Base-by-base conservation (phyloP, 768 basidiomycete genomes). In the Auricularia sp. region DNA sequence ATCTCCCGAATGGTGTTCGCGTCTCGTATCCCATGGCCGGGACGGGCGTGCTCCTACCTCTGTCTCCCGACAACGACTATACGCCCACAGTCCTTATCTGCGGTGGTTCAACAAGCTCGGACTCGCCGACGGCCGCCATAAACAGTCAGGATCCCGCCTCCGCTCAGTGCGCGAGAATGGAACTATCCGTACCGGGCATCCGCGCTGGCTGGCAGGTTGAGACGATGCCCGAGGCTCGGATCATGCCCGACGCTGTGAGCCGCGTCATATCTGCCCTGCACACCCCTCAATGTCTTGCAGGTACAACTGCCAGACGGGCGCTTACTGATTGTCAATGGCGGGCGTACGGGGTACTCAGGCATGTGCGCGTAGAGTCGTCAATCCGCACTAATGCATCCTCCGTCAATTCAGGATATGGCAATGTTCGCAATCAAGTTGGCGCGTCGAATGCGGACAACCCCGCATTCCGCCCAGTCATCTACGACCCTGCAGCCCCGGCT, bases 401-500 rank as follows among this genome's bases (percentile, higher is more conserved):
- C 62, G 12, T 56, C 29, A 2, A 29, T 29, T 29, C 67, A 33
- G 67, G 67, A 3, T 69, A 66, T 53, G 66, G 66, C 47, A 66
- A 67, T 61, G 64, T 67, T 56, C 56, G 53, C 47, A 23, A 64
- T 36, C 53, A 65, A 61, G 63, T 64, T 60, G 78, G 80, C 5
- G 72, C 76, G 68, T 76, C 75, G 2, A 79, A 79, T 68, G 80
- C 62, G 16, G 65, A 62, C 33, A 74, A 72, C 43, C 80, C 80
- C 0, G 65, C 78, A 12, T 74, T 77, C 70, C 66, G 73, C 42
- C 82, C 83, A 11, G 75, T 78, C 5, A 66, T 84, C 61, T 86
- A 84, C 72, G 79, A 79, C 62, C 78, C 81, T 6, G 70, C 69
- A 64, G 75, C 76, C 21, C 72, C 76, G 1, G 69, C 74, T 0